Evolutionary conservation across 2,329 filamentous ascomycete genomes (phyloP).

Genomic region (Ophiocordyceps robertsii): DNA sequence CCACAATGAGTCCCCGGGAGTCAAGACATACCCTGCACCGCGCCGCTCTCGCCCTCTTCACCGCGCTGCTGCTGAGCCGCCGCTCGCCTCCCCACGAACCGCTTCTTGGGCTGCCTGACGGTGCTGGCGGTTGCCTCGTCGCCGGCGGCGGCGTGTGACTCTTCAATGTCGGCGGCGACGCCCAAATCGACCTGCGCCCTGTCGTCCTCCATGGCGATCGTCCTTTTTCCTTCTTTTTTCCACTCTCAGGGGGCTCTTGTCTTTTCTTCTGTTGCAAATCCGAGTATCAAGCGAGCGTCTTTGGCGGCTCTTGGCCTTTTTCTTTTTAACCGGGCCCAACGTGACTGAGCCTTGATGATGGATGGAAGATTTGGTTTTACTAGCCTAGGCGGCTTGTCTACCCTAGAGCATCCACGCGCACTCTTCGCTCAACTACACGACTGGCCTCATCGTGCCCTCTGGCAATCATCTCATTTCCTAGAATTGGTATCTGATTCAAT

Average conservation of each 20-base stretch:
- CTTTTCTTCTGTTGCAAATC: no score
- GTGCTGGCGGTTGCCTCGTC: conserved; percentile 6
- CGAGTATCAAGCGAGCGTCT: no score
- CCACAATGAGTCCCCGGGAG: background rate
- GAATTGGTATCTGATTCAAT: no score
- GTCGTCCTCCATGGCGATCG: conserved; percentile 57
- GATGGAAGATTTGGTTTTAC: no score
- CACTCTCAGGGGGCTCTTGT: background rate
- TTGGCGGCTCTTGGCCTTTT: no score
- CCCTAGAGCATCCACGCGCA: background rate
- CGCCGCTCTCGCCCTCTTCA: conserved; percentile 14
- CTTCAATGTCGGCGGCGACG: conserved; percentile 52
- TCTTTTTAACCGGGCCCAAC: no score
- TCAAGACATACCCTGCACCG: conserved; percentile 35
- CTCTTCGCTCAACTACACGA: background rate
- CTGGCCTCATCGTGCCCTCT: background rate
- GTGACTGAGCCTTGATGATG: no score
- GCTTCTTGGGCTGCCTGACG: conserved; percentile 68
- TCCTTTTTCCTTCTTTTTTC: background rate
- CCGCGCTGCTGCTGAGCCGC: conserved; percentile 46
- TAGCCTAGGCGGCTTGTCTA: background rate
- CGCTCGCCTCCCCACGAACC: conserved; percentile 76
- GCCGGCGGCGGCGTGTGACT: conserved; percentile 20
- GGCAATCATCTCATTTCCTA: no score
- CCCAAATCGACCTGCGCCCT: conserved; percentile 57